Conservation (phyloP, 192 early-diverging fungal species). For the Jimgerdemannia flammicorona region DNA sequence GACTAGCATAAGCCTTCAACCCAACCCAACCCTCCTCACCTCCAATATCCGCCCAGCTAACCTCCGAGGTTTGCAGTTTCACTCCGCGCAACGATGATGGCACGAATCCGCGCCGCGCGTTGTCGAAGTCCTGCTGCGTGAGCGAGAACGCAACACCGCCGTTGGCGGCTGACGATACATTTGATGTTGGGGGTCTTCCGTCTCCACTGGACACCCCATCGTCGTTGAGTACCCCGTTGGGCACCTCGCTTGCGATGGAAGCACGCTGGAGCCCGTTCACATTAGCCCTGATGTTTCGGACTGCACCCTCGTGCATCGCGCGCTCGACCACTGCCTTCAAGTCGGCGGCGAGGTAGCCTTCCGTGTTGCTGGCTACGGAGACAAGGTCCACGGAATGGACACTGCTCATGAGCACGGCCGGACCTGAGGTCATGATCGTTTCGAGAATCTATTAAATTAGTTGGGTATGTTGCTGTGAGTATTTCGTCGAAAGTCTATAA, state of each 20-base stretch:
- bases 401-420: conserved; percentile 41
- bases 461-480: background rate
- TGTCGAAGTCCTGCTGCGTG: conserved; percentile 62
- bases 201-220: background rate
- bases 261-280: background rate
- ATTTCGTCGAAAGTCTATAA: background rate
- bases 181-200: too few species aligned
- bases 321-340: conserved; percentile 73
- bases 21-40: conserved; percentile 30
- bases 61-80: conserved; percentile 68
- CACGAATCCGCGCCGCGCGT: conserved; percentile 73
- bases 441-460: conserved; percentile 58
- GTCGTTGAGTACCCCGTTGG: background rate
- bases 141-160: conserved; percentile 30
- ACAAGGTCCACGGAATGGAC: conserved; percentile 62
- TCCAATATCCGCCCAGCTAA: conserved; percentile 88
- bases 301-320: conserved; percentile 74
- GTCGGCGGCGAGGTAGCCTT: conserved; percentile 86
- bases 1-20: background rate
- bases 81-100: conserved; percentile 79
- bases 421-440: conserved; percentile 55
- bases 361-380: conserved; percentile 72
- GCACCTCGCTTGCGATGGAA: conserved; percentile 2
- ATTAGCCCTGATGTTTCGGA: conserved; percentile 53
- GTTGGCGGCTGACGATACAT: background rate